Evolutionary conservation across 768 basidiomycete species (phyloP), one percentile per base, ranked within the genome.

Genomic region (Pulveroboletus sp.): DNA sequence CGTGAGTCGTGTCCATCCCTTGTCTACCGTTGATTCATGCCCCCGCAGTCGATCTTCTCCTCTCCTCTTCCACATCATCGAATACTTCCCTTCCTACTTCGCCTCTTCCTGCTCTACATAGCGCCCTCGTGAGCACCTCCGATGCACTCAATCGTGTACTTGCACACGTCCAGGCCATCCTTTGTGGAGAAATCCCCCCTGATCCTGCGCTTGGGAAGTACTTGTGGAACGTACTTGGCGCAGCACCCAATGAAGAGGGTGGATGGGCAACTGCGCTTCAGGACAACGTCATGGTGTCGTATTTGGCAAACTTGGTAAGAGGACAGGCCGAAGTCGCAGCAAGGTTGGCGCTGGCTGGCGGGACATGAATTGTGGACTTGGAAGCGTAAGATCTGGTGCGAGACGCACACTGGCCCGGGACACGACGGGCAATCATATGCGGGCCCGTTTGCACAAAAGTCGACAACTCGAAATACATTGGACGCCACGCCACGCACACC

Each of bases 201-300:
- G 89, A 96, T 69, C 77, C 86, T 24, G 85, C 89, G 5, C 79
- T 98, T 31, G 95, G 95, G 15, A 78, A 92, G 49, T 93, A 94
- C 63, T 76, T 98, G 45, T 86, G 96, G 81, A 87, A 93, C 60
- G 89, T 90, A 10, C 76, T 92, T 46, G 76, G 76, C 3, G 77
- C 85, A n/a, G 83, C 80, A 50, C 80, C 81, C 11, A 83, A 86
- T 31, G 88, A 86, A 69, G 84, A 83, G 62, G 79, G 75, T 51
- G 80, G 79, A 5, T 93, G 92, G 74, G 85, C 87, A 60, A 72
- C 82, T 9, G 83, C 83, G 56, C 70, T 91, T 57, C 89, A 91
- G 83, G 94, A 97, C 64, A 90, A 86, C 24, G 75, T 98, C 56
- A 95, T 95, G 87, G 82, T 98, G 50, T 88, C 90, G 47, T 98